phyloP scores from a whole-genome alignment of 2,329 filamentous ascomycete species.

The Pestalotiopsis sp. region DNA sequence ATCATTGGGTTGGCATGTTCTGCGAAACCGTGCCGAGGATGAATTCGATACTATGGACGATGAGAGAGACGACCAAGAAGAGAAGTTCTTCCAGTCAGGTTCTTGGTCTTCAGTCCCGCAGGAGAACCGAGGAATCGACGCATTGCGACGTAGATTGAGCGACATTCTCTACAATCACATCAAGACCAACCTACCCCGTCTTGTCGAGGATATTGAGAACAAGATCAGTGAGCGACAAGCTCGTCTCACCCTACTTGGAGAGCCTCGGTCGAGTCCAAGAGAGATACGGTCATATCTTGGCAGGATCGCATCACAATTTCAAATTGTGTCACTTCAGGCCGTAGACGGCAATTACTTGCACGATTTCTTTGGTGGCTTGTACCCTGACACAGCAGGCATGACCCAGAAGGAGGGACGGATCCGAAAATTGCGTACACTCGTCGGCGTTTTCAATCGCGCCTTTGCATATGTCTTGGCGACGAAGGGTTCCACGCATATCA shows the following conservation, averaged over 20 bases:
- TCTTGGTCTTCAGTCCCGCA: constrained; percentile 29
- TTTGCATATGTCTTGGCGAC: constrained; percentile 28
- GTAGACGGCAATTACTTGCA: constrained; percentile 41
- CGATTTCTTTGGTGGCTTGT: constrained; percentile 36
- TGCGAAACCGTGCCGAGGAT: constrained; percentile 46
- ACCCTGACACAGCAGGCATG: not conserved
- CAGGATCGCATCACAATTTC: constrained; percentile 36
- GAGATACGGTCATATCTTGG: constrained; percentile 34
- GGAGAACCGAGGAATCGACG: constrained; percentile 33
- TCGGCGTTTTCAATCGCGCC: constrained; percentile 31
- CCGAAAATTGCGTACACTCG: constrained; percentile 29
- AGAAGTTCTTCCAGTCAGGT: constrained; percentile 30
- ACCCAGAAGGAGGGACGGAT: constrained; percentile 19
- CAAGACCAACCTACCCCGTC: constrained; percentile 25
- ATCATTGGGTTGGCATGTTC: constrained; percentile 26
- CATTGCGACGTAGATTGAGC: constrained; percentile 37
- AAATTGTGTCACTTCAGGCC: constrained; percentile 35
- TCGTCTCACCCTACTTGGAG: constrained; percentile 22
- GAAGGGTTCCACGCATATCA: constrained; percentile 25
- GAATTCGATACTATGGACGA: constrained; percentile 16
- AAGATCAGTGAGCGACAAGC: constrained; percentile 17
- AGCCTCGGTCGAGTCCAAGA: constrained; percentile 23
- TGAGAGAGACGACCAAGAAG: constrained; percentile 32
- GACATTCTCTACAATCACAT: constrained; percentile 32
- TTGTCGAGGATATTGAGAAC: constrained; percentile 25